Evolutionary conservation across 768 basidiomycete species (phyloP).

Genomic region (Pisolithus tinctorius): DNA sequence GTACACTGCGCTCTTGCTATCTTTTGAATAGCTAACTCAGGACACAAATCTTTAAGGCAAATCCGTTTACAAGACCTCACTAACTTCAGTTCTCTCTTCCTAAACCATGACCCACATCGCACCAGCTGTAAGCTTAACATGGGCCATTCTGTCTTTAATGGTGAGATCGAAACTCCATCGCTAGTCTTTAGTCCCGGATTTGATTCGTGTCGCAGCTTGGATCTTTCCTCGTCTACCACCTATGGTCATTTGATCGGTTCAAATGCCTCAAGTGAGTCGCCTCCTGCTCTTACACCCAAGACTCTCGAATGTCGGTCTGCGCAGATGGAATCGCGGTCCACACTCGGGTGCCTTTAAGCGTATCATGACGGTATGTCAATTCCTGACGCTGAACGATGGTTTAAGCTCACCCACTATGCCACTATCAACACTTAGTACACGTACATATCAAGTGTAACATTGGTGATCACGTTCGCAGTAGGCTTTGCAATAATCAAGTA

Average conservation of each 20-base stretch:
- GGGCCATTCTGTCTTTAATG: slow-evolving; percentile 47
- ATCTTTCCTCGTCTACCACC: slow-evolving; percentile 59
- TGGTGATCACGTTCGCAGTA: slow-evolving; percentile 49
- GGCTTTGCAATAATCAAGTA: slow-evolving; percentile 74
- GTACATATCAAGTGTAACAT: slow-evolving; percentile 58
- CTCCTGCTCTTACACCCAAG: neutral
- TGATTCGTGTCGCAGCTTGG: slow-evolving; percentile 37
- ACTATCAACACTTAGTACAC: slow-evolving; percentile 48
- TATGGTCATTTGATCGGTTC: slow-evolving; percentile 80
- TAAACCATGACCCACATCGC: slow-evolving; percentile 55
- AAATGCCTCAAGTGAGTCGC: slow-evolving; percentile 54
- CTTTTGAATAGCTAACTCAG: neutral
- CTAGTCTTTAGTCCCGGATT: neutral
- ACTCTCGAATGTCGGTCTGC: neutral
- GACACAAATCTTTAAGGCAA: neutral
- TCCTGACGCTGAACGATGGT: neutral
- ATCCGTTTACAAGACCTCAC: neutral
- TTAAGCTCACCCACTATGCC: neutral
- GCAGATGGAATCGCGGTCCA: slow-evolving; percentile 63
- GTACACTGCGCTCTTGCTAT: neutral
- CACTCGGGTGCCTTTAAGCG: slow-evolving; percentile 76
- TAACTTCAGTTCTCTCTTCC: neutral
- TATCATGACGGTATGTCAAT: slow-evolving; percentile 64
- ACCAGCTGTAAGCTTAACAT: slow-evolving; percentile 55
- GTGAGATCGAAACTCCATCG: slow-evolving; percentile 24